Evolutionary conservation across 306 rosid species (phyloP).

Genomic region (Rosa lucieae): DNA sequence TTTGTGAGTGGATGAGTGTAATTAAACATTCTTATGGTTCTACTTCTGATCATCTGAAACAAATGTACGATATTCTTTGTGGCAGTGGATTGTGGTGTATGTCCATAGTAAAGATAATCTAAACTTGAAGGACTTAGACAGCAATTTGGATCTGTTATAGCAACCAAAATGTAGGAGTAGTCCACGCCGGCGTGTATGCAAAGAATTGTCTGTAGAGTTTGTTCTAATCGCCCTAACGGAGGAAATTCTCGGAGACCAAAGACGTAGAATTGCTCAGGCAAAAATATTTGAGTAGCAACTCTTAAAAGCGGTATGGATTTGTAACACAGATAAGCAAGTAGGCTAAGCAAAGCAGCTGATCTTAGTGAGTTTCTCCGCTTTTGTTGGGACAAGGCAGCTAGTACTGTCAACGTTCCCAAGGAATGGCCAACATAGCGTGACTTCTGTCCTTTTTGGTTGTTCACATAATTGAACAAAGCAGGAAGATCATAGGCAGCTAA

Average conservation of each 20-base stretch:
- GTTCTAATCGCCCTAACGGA: conserved; percentile 36
- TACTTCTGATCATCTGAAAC: conserved; percentile 62
- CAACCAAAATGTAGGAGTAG: not conserved
- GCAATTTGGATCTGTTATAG: conserved; percentile 38
- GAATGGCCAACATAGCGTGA: conserved; percentile 66
- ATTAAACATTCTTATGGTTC: conserved; percentile 51
- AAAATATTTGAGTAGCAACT: conserved; percentile 42
- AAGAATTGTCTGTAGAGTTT: not conserved
- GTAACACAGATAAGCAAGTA: conserved; percentile 56
- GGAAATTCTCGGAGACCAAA: conserved; percentile 48
- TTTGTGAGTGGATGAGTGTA: conserved; percentile 39
- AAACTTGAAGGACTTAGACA: conserved; percentile 48
- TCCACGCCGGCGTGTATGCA: conserved; percentile 7
- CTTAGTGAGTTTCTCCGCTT: conserved; percentile 42
- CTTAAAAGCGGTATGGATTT: conserved; percentile 48
- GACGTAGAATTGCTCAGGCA: conserved; percentile 49
- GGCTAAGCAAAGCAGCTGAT: conserved; percentile 73
- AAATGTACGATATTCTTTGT: conserved; percentile 69
- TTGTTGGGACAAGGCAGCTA: conserved; percentile 57
- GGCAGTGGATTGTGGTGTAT: conserved; percentile 60
- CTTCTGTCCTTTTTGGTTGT: conserved; percentile 46
- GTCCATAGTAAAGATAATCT: conserved; percentile 30
- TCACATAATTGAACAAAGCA: conserved; percentile 46
- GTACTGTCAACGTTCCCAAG: conserved; percentile 62
- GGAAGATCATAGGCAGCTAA: conserved; percentile 63